phyloP scores from a whole-genome alignment of 768 basidiomycete genomes.

The Thelephora aurantiotincta region DNA sequence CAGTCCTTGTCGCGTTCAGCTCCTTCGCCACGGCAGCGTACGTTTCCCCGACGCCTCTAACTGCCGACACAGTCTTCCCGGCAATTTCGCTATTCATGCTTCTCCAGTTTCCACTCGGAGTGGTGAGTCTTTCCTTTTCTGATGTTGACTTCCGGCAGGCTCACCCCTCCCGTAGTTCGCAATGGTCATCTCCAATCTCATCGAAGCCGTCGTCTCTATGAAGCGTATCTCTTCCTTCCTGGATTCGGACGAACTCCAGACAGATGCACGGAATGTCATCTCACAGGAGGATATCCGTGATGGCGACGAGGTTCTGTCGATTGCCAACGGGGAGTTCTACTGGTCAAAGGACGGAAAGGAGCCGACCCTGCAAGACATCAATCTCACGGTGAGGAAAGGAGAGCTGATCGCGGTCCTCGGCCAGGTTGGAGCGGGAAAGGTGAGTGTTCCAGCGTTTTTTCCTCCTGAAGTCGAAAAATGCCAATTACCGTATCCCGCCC shows the following conservation, averaged over 20 bases:
- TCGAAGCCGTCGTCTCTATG: slow-evolving; percentile 78
- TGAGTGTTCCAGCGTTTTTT: slow-evolving; percentile 16
- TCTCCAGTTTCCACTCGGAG: slow-evolving; percentile 72
- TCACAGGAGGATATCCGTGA: slow-evolving; percentile 23
- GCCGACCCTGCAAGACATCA: slow-evolving; percentile 67
- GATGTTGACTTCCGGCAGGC: slow-evolving; percentile 1
- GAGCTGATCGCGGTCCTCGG: slow-evolving; percentile 79
- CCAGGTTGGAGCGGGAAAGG: slow-evolving; percentile 87
- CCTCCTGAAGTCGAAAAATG: slow-evolving; percentile 3
- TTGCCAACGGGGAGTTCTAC: slow-evolving; percentile 66
- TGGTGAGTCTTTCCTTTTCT: slow-evolving; percentile 31
- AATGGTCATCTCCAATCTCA: slow-evolving; percentile 64
- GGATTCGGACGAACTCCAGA: slow-evolving; percentile 64
- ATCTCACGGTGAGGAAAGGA: slow-evolving; percentile 64
- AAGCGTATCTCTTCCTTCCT: slow-evolving; percentile 68
- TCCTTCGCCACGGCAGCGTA: slow-evolving; percentile 65
- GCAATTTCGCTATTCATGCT: slow-evolving; percentile 84
- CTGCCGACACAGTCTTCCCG: slow-evolving; percentile 91
- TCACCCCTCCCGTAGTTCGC: slow-evolving; percentile 32
- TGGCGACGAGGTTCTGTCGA: slow-evolving; percentile 61
- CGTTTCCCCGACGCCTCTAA: slow-evolving; percentile 53
- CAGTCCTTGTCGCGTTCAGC: slow-evolving; percentile 69
- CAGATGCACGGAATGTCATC: slow-evolving; percentile 51
- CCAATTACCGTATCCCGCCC: slow-evolving; percentile 5
- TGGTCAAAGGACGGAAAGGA: slow-evolving; percentile 49